A percentile compares a stretch with the other conserved stretches of the same genome.
These are phyloP conservation scores for Sporothrix schenckii DNA, from an alignment of 2,329 filamentous ascomycete species.

Conservation along the genomic window DNA sequence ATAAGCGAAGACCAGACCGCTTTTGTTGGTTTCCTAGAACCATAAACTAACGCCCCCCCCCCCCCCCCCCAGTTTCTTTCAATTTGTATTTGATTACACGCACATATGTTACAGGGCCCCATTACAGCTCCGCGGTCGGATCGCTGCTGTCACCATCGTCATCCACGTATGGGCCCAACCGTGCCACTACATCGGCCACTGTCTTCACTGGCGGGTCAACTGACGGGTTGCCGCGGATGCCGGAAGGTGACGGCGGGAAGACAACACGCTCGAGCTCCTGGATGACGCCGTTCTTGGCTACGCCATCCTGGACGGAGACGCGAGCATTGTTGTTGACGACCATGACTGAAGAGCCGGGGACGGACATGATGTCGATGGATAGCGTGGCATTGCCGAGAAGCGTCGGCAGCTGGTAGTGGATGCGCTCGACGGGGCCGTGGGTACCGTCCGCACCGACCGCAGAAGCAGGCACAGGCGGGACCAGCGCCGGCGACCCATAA, in stretches of 20 bases:
- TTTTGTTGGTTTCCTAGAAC: not conserved
- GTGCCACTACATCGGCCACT: conserved; percentile 31
- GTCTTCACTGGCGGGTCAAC: conserved; percentile 23
- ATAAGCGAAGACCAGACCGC: not conserved
- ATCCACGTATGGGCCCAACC: conserved; percentile 33
- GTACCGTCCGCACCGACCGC: conserved; percentile 39
- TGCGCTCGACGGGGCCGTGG: conserved; percentile 58
- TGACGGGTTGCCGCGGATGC: conserved; percentile 19
- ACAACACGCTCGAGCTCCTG: conserved; percentile 74
- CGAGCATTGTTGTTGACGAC: conserved; percentile 73
- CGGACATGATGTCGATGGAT: conserved; percentile 70
- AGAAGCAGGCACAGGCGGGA: not conserved
- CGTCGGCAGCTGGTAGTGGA: conserved; percentile 72
- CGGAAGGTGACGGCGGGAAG: conserved; percentile 66
- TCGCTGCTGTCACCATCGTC: conserved; percentile 22
- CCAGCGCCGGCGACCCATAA: conserved; percentile 53
- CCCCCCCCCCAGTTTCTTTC: not conserved
- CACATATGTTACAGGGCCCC: not conserved
- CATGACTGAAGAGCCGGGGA: conserved; percentile 69
- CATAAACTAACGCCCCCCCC: not conserved
- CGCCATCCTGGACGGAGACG: conserved; percentile 68
- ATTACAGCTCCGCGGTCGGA: conserved; percentile 19
- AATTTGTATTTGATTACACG: not conserved
- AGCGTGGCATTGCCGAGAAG: conserved; percentile 67
- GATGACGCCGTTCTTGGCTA: conserved; percentile 79